phyloP scores from a whole-genome alignment of 1,139 yeast genomes.

The Debaryomyces psychrophilus region DNA sequence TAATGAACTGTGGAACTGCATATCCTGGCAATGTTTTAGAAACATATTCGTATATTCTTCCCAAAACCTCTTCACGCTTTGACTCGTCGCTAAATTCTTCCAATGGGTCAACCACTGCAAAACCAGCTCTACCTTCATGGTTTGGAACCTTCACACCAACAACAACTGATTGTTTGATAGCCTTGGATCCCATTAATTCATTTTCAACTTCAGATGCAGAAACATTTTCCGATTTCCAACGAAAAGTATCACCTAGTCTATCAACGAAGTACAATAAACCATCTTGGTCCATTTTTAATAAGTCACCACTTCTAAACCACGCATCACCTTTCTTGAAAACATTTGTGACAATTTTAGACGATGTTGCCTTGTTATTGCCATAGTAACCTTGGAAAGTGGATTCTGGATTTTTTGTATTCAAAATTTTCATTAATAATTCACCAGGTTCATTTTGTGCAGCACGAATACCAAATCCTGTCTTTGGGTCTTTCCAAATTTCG shows the following conservation, averaged over 20 bases:
- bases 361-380: slow-evolving; percentile 78
- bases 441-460: slow-evolving; percentile 70
- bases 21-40: slow-evolving; percentile 69
- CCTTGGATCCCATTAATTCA: slow-evolving; percentile 56
- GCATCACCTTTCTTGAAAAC: slow-evolving; percentile 89
- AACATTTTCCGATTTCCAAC: slow-evolving; percentile 98
- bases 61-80: slow-evolving; percentile 33
- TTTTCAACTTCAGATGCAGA: slow-evolving; percentile 93
- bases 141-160: slow-evolving; percentile 87
- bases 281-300: slow-evolving; percentile 68
- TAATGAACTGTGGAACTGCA: slow-evolving; percentile 84
- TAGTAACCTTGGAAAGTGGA: slow-evolving; percentile 89
- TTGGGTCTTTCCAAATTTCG: slow-evolving; percentile 68
- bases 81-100: slow-evolving; percentile 32
- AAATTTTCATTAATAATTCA: slow-evolving; percentile 77
- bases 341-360: slow-evolving; percentile 69
- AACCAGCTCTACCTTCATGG: slow-evolving; percentile 96
- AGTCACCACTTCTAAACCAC: slow-evolving; percentile 88
- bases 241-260: slow-evolving; percentile 91
- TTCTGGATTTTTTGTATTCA: slow-evolving; percentile 63
- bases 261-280: slow-evolving; percentile 85
- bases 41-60: slow-evolving; percentile 38
- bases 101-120: slow-evolving; percentile 68
- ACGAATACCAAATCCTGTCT: slow-evolving; percentile 57
- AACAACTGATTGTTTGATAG: slow-evolving; percentile 72